A percentile compares a stretch with the other conserved stretches of the same genome.
These are phyloP conservation scores for Jasminum sambac DNA, from an alignment of 257 asterid genomes.

Conservation along the genomic window DNA sequence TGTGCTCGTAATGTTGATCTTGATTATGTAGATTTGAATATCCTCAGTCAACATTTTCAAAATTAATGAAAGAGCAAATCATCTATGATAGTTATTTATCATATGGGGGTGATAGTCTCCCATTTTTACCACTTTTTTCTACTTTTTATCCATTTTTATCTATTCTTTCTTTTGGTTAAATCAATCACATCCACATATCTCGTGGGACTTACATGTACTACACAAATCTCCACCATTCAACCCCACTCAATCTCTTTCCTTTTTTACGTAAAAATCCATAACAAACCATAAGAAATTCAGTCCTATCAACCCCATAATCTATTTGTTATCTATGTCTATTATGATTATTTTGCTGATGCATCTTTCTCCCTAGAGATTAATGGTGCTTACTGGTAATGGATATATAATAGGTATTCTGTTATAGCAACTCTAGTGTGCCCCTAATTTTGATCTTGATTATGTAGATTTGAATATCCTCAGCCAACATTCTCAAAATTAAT, in stretches of 20 bases:
- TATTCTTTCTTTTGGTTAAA: too few species aligned
- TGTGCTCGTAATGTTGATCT: conserved; percentile 29
- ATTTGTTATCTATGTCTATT: not conserved
- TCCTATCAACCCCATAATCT: too few species aligned
- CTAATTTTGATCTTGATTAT: conserved; percentile 29
- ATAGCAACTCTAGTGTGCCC: conserved; percentile 21
- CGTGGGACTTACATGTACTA: too few species aligned
- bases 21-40: conserved; percentile 78
- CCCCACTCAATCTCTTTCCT: too few species aligned
- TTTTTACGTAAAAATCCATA: too few species aligned
- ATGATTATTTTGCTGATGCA: not conserved
- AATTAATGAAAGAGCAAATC: conserved; percentile 89
- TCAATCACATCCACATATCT: too few species aligned
- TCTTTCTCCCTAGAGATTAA: conserved; percentile 14
- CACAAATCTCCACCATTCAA: too few species aligned
- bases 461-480: conserved; percentile 96
- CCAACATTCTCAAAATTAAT: conserved; percentile 91
- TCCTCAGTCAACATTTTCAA: conserved; percentile 97
- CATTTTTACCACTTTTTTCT: too few species aligned
- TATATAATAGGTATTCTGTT: not conserved
- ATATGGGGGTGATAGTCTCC: too few species aligned
- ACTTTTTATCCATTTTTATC: too few species aligned
- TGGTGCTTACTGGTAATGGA: conserved; percentile 18
- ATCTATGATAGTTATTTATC: too few species aligned
- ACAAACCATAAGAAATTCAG: too few species aligned